phyloP scores from a whole-genome alignment of 2,329 filamentous ascomycete genomes.

The Cladorrhinum sp. region DNA sequence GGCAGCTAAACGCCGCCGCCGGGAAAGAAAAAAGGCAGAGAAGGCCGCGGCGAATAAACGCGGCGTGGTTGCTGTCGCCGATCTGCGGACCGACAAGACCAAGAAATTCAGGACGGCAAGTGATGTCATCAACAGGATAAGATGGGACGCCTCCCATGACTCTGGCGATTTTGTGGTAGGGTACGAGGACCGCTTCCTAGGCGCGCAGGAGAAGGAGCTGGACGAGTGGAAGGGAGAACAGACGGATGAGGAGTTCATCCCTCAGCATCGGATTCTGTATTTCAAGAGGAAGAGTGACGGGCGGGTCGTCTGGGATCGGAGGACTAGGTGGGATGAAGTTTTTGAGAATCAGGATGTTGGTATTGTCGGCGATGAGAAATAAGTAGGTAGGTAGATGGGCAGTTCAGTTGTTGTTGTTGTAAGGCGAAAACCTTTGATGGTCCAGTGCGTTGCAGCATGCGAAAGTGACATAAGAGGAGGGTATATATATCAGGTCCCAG shows the following conservation, averaged over 20 bases:
- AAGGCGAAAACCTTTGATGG: too few species aligned
- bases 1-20: background rate
- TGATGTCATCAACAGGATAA: constrained; percentile 58
- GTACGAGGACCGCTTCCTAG: constrained; percentile 60
- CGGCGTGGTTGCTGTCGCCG: constrained; percentile 14
- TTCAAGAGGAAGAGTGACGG: constrained; percentile 55
- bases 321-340: constrained; percentile 50
- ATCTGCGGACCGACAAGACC: constrained; percentile 38
- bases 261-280: constrained; percentile 61
- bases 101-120: constrained; percentile 54
- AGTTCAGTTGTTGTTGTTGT: too few species aligned
- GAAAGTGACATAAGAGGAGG: too few species aligned
- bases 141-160: constrained; percentile 57
- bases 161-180: constrained; percentile 54
- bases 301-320: constrained; percentile 55
- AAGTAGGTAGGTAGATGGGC: background rate
- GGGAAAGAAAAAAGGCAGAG: constrained; percentile 5
- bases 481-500: too few species aligned
- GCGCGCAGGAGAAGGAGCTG: constrained; percentile 51
- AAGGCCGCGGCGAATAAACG: constrained; percentile 22
- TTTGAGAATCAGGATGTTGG: constrained; percentile 42
- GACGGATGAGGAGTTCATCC: constrained; percentile 65
- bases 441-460: too few species aligned
- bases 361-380: too few species aligned
- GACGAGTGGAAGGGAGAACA: constrained; percentile 59